These are phyloP conservation scores for Ustilago curta DNA, from an alignment of 1,284 basidiomycete species.

Conservation along the genomic window DNA sequence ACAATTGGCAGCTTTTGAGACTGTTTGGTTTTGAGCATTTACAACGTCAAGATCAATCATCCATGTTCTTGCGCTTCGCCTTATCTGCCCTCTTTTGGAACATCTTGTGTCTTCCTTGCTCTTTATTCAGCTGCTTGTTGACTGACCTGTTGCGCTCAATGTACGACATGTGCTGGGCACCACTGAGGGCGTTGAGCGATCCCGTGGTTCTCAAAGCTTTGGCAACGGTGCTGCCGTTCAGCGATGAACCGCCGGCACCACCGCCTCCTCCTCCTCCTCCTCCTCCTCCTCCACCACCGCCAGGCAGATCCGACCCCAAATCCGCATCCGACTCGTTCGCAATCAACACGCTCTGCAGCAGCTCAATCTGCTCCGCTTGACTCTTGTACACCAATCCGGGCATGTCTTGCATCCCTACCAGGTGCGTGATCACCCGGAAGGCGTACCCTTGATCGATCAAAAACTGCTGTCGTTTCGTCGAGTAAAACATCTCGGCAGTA, in stretches of 20 bases:
- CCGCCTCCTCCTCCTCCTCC: constrained; percentile 13
- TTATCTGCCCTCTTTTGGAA: constrained; percentile 62
- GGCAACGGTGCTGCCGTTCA: constrained; percentile 20
- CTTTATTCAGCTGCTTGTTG: constrained; percentile 66
- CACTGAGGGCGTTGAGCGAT: constrained; percentile 67
- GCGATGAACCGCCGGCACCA: constrained; percentile 10
- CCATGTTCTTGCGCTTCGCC: constrained; percentile 46
- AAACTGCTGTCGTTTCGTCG: constrained; percentile 98
- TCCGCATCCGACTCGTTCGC: constrained; percentile 92
- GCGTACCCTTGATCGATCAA: constrained; percentile 98
- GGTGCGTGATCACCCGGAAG: constrained; percentile 98
- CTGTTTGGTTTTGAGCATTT: not conserved
- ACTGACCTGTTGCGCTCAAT: constrained; percentile 68
- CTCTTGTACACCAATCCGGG: constrained; percentile 92
- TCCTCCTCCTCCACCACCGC: constrained; percentile 28
- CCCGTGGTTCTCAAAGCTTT: constrained; percentile 65
- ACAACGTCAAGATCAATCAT: constrained; percentile 8
- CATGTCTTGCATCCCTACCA: constrained; percentile 88
- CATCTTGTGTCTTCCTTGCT: constrained; percentile 58
- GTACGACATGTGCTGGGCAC: constrained; percentile 70
- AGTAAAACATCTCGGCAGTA: constrained; percentile 99
- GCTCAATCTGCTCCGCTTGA: constrained; percentile 91
- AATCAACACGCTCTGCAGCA: constrained; percentile 87
- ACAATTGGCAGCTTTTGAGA: not conserved
- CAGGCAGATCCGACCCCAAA: constrained; percentile 83